Conservation (phyloP, 768 basidiomycete species). For the Calocybe indica region DNA sequence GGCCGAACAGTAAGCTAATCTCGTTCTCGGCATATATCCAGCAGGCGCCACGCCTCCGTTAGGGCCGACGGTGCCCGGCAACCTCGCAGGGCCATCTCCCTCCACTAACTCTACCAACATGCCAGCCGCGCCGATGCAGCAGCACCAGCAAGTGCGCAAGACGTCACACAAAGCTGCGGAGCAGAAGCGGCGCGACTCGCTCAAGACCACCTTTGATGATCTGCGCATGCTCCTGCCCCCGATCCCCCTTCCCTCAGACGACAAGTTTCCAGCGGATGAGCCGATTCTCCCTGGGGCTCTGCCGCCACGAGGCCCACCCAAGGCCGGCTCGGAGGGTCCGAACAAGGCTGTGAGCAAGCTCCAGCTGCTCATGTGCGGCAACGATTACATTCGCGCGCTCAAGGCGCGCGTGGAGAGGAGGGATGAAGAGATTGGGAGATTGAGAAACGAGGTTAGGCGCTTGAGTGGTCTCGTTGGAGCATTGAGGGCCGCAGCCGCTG, state of each 20-base stretch:
- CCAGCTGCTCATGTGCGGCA: constrained; percentile 85
- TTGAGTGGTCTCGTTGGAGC: constrained; percentile 37
- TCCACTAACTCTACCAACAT: constrained; percentile 8
- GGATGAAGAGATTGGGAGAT: constrained; percentile 66
- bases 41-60: too few relatives aligned
- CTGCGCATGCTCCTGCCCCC: constrained; percentile 80
- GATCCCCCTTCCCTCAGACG: constrained; percentile 77
- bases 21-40: too few relatives aligned
- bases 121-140: constrained; percentile 9
- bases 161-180: constrained; percentile 95
- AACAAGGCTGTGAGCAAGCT: constrained; percentile 94
- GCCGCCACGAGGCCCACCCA: constrained; percentile 85
- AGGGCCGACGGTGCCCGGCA: too few relatives aligned
- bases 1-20: too few relatives aligned
- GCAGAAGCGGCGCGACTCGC: constrained; percentile 93
- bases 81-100: constrained; percentile 13
- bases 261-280: constrained; percentile 55
- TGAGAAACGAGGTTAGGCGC: constrained; percentile 63
- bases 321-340: constrained; percentile 83
- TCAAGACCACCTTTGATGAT: constrained; percentile 91
- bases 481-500: constrained; percentile 25
- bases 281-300: constrained; percentile 82
- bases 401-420: constrained; percentile 73
- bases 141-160: constrained; percentile 46
- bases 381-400: constrained; percentile 78